A percentile compares a stretch with the other conserved stretches of the same genome.
phyloP scores from a whole-genome alignment of 768 basidiomycete species.

The Steccherinum ochraceum region DNA sequence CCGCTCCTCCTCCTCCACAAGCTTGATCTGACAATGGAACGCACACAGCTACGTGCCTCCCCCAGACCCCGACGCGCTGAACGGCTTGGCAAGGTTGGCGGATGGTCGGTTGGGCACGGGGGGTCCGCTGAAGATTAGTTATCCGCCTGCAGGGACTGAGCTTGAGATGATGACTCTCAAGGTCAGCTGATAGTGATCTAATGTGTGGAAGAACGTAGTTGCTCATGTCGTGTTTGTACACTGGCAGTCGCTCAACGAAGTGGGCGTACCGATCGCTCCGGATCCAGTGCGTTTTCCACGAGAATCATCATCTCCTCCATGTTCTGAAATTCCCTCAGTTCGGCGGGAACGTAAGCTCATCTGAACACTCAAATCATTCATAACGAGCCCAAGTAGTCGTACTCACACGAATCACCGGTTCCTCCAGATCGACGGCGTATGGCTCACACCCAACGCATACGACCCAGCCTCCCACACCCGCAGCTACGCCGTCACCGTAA shows the following conservation, averaged over 20 bases:
- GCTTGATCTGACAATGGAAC: background rate
- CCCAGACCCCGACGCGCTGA: background rate
- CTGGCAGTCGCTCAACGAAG: background rate
- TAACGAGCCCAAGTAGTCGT: background rate
- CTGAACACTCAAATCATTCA: background rate
- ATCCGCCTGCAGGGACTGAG: too few species aligned
- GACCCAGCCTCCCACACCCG: conserved; percentile 8
- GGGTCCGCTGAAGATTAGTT: conserved; percentile 4
- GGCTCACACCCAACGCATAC: conserved; percentile 7
- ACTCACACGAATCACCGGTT: background rate
- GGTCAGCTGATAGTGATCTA: conserved; percentile 1
- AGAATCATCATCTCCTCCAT: background rate
- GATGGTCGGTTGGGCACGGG: too few species aligned
- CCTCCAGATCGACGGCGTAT: conserved; percentile 3
- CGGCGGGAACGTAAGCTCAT: conserved; percentile 7
- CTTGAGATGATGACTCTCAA: background rate
- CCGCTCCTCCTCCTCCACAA: background rate
- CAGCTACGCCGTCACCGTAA: conserved; percentile 7
- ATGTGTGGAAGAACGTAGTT: background rate
- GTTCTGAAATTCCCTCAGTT: conserved; percentile 1
- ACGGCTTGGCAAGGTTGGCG: background rate
- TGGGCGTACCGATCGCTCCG: background rate
- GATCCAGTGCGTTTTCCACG: background rate
- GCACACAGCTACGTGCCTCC: background rate
- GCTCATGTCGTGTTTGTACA: background rate